Conservation (phyloP, 2,329 filamentous ascomycete genomes). For the Sphaerulina vaccinii region DNA sequence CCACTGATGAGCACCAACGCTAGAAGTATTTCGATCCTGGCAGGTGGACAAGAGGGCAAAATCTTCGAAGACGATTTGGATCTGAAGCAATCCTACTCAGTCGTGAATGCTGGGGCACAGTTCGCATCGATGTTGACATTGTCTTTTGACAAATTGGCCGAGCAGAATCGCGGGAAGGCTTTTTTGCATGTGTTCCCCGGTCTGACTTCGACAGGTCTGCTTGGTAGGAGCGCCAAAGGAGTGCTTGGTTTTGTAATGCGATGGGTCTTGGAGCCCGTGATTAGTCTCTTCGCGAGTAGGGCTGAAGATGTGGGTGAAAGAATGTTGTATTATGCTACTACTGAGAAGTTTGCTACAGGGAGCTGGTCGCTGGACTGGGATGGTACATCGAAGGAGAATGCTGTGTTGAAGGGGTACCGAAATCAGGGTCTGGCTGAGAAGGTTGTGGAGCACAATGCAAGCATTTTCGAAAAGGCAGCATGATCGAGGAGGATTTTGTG, state of each 20-base stretch:
- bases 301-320: slow-evolving; percentile 25
- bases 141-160: slow-evolving; percentile 25
- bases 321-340: slow-evolving; percentile 22
- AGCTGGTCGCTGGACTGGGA: slow-evolving; percentile 20
- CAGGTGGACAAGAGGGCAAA: slow-evolving; percentile 26
- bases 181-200: slow-evolving; percentile 30
- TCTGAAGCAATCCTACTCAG: slow-evolving; percentile 18
- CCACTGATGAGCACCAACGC: slow-evolving; percentile 6
- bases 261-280: slow-evolving; percentile 18
- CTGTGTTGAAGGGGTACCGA: slow-evolving; percentile 19
- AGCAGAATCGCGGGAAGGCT: slow-evolving; percentile 15
- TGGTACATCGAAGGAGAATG: slow-evolving; percentile 11
- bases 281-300: slow-evolving; percentile 13
- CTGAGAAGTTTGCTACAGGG: slow-evolving; percentile 13
- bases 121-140: slow-evolving; percentile 25
- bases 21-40: slow-evolving; percentile 25
- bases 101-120: slow-evolving; percentile 17
- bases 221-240: slow-evolving; percentile 20
- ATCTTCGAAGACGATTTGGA: slow-evolving; percentile 28
- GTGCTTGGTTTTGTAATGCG: slow-evolving; percentile 13
- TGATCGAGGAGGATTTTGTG: slow-evolving; percentile 8
- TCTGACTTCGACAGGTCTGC: slow-evolving; percentile 21
- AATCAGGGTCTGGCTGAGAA: slow-evolving; percentile 10
- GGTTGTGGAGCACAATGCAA: slow-evolving; percentile 23
- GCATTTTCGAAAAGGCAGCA: slow-evolving; percentile 20